These are phyloP conservation scores for Naumovozyma castellii DNA, from an alignment of 805 yeast species.

Conservation along the genomic window DNA sequence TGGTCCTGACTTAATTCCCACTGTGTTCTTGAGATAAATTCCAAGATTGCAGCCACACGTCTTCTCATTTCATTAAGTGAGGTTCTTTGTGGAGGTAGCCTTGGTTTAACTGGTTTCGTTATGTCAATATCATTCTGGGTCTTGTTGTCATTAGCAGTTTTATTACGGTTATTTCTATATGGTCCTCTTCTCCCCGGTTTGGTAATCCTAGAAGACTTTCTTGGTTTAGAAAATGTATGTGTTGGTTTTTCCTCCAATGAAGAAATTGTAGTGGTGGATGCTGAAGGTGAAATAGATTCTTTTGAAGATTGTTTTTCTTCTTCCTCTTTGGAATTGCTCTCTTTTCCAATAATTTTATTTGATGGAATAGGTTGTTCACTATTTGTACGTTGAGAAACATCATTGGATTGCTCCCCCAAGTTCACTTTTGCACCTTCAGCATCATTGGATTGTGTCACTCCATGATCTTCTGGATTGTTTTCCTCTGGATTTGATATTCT, in stretches of 20 bases:
- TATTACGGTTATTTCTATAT: constrained; percentile 4
- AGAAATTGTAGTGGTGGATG: neutral
- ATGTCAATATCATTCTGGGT: constrained; percentile 36
- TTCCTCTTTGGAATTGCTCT: neutral
- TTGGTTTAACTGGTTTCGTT: constrained; percentile 71
- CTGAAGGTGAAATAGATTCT: neutral
- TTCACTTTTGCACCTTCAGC: too few species aligned
- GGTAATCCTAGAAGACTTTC: neutral
- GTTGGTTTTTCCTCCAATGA: neutral
- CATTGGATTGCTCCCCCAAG: too few species aligned
- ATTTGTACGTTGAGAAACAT: too few species aligned
- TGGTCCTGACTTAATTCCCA: constrained; percentile 71
- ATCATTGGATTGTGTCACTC: neutral
- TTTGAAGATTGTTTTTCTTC: neutral
- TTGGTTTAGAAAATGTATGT: neutral
- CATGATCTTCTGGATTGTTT: constrained; percentile 3
- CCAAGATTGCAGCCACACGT: constrained; percentile 81
- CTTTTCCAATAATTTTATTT: too few species aligned
- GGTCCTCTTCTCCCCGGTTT: constrained; percentile 3
- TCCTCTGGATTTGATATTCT: constrained; percentile 27
- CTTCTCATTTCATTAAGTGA: constrained; percentile 77
- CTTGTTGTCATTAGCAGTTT: constrained; percentile 12
- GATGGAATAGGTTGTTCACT: neutral
- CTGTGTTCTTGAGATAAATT: constrained; percentile 82
- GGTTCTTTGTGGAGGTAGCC: constrained; percentile 68